A percentile compares a stretch with the other conserved stretches of the same genome.
These are phyloP conservation scores for Inga oerstediana DNA, from an alignment of 306 rosid species.

Conservation along the genomic window DNA sequence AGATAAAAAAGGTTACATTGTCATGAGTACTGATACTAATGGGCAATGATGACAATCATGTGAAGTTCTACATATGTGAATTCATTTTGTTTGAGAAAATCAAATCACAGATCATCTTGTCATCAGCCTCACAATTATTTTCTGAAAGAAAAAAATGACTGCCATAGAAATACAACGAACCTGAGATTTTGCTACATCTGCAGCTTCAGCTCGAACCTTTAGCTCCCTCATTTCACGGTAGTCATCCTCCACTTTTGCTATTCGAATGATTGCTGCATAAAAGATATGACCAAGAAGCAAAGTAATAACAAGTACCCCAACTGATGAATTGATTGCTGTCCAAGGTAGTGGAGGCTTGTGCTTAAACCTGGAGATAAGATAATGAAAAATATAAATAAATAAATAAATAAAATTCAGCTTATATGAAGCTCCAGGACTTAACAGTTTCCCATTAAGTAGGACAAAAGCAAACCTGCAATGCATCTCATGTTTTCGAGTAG, in stretches of 20 bases:
- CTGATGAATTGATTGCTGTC: slow-evolving; percentile 70
- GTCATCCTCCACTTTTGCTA: slow-evolving; percentile 87
- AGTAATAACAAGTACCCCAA: slow-evolving; percentile 72
- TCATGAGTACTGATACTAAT: not conserved
- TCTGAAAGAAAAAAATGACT: slow-evolving; percentile 11
- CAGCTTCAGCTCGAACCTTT: slow-evolving; percentile 88
- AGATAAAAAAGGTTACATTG: slow-evolving; percentile 10
- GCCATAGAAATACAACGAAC: slow-evolving; percentile 44
- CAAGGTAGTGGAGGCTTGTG: slow-evolving; percentile 76
- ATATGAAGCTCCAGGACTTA: slow-evolving; percentile 16
- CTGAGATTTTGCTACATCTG: slow-evolving; percentile 98
- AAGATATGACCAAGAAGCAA: slow-evolving; percentile 81
- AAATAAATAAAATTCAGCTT: not conserved
- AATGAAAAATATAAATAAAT: not conserved
- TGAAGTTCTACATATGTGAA: slow-evolving; percentile 18
- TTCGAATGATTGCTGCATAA: slow-evolving; percentile 76
- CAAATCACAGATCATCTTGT: not conserved
- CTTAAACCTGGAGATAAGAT: slow-evolving; percentile 67
- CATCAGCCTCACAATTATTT: slow-evolving; percentile 5
- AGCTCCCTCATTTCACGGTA: slow-evolving; percentile 65
- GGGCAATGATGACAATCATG: slow-evolving; percentile 16
- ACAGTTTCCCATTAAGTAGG: slow-evolving; percentile 2
- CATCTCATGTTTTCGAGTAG: slow-evolving; percentile 94
- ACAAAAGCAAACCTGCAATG: slow-evolving; percentile 82
- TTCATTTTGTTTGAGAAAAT: slow-evolving; percentile 21